Percentiles rank a stretch among this genome's conserved stretches.
Evolutionary conservation across 495 filamentous ascomycete genomes (phyloP).

Genomic region (Astrothelium subdiscretum): DNA sequence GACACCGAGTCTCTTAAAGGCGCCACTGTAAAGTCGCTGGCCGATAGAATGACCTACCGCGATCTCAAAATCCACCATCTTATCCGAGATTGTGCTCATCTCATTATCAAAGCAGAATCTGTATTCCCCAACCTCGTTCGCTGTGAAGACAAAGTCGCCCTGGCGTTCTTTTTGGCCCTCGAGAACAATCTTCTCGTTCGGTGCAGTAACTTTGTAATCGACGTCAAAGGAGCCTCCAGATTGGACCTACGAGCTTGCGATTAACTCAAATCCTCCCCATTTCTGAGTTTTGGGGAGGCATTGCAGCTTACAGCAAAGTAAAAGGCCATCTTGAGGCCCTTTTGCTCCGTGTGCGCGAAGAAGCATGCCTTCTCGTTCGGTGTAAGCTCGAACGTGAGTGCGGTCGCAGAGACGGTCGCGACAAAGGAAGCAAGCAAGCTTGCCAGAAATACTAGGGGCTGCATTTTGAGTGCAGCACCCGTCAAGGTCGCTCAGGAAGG

Average conservation of each 20-base stretch:
- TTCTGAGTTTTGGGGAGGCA: conserved; percentile 7
- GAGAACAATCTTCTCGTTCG: conserved; percentile 69
- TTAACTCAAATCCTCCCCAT: neutral
- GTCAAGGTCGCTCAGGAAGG: neutral
- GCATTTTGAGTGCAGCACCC: neutral
- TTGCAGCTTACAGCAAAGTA: conserved; percentile 79
- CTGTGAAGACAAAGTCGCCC: conserved; percentile 97
- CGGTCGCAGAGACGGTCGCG: conserved; percentile 51
- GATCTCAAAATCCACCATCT: conserved; percentile 98
- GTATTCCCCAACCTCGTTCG: conserved; percentile 86
- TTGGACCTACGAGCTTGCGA: conserved; percentile 57
- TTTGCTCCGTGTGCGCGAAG: conserved; percentile 62
- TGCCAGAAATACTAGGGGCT: neutral
- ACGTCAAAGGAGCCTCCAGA: conserved; percentile 92
- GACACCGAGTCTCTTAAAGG: neutral
- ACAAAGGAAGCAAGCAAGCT: neutral
- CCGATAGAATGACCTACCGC: conserved; percentile 46
- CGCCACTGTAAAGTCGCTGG: too few species aligned
- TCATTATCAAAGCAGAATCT: conserved; percentile 97
- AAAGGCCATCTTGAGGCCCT: conserved; percentile 84
- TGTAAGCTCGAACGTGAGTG: conserved; percentile 83
- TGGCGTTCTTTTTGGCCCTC: conserved; percentile 88
- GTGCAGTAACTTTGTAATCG: conserved; percentile 80
- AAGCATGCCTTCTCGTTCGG: conserved; percentile 95
- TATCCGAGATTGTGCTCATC: conserved; percentile 96